Conservation (phyloP, 148 eudicot species). For the Fagopyrum tataricum region DNA sequence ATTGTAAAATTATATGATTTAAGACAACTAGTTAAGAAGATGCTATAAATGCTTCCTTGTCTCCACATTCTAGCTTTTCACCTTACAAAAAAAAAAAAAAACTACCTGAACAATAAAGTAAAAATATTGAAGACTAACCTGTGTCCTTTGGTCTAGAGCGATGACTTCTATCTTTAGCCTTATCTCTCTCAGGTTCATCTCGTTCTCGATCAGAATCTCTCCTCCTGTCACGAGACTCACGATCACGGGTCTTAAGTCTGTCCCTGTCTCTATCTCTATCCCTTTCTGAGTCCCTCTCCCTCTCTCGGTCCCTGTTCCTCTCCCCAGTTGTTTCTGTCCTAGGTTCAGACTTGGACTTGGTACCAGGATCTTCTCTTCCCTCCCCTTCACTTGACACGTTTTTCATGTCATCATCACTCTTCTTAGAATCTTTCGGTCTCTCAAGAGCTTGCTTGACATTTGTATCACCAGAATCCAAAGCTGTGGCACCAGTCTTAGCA, state of each 20-base stretch:
- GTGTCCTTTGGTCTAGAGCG: slow-evolving; percentile 58
- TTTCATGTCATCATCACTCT: slow-evolving; percentile 56
- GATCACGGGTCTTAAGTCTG: slow-evolving; percentile 39
- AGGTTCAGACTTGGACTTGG: slow-evolving; percentile 41
- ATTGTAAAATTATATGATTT: not conserved
- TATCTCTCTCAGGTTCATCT: slow-evolving; percentile 65
- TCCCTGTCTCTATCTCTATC: slow-evolving; percentile 52
- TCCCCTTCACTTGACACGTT: slow-evolving; percentile 30
- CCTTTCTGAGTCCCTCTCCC: slow-evolving; percentile 34
- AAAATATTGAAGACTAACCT: slow-evolving; percentile 28
- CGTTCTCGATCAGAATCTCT: slow-evolving; percentile 81
- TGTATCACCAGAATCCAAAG: slow-evolving; percentile 35
- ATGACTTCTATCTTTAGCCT: slow-evolving; percentile 51
- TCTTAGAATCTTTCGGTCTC: slow-evolving; percentile 66
- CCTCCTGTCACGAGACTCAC: slow-evolving; percentile 46
- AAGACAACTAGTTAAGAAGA: not conserved
- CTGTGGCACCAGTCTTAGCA: slow-evolving; percentile 28
- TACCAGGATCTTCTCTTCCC: slow-evolving; percentile 40
- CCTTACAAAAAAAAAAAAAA: not conserved
- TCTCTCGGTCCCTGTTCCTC: slow-evolving; percentile 49
- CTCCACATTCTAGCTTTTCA: not conserved
- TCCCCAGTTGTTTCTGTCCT: slow-evolving; percentile 51
- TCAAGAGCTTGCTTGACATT: slow-evolving; percentile 39
- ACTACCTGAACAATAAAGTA: not conserved
- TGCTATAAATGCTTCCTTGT: not conserved